Conservation (phyloP, 179 eudicot species). For the Dionaea muscipula region DNA sequence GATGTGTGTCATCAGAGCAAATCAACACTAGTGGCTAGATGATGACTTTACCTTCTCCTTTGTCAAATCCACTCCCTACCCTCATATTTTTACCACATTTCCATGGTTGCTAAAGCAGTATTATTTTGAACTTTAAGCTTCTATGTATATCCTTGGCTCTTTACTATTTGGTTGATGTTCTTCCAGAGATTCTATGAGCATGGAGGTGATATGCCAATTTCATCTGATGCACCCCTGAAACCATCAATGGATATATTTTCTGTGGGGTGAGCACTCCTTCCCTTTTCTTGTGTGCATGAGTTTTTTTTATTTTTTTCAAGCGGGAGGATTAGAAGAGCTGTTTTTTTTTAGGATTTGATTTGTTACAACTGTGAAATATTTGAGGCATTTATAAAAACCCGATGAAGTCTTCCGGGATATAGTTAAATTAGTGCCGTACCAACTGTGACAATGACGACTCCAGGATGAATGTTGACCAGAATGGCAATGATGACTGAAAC, state of each 20-base stretch:
- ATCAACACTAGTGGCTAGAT: no score
- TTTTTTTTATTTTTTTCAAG: not conserved
- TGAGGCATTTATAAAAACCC: no score
- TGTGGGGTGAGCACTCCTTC: slow-evolving; percentile 60
- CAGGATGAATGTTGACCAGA: no score
- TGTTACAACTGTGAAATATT: not conserved
- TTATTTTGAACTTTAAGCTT: not conserved
- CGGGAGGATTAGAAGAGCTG: not conserved
- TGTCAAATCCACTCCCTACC: no score
- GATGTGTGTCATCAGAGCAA: no score
- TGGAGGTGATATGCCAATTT: slow-evolving; percentile 76
- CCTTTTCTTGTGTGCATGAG: not conserved
- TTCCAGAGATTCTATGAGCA: slow-evolving; percentile 96
- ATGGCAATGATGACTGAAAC: no score
- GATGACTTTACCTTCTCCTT: no score
- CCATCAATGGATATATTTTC: slow-evolving; percentile 96
- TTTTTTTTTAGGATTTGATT: not conserved
- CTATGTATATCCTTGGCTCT: not conserved
- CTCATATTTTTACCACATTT: no score
- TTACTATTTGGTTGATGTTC: not conserved
- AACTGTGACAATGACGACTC: no score
- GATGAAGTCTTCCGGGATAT: no score
- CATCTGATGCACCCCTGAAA: slow-evolving; percentile 62
- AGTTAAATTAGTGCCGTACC: no score
- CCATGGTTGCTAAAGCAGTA: not conserved